These are phyloP conservation scores for Wallacemonas sp. DNA, from an alignment of 208 protist genomes.

Conservation along the genomic window DNA sequence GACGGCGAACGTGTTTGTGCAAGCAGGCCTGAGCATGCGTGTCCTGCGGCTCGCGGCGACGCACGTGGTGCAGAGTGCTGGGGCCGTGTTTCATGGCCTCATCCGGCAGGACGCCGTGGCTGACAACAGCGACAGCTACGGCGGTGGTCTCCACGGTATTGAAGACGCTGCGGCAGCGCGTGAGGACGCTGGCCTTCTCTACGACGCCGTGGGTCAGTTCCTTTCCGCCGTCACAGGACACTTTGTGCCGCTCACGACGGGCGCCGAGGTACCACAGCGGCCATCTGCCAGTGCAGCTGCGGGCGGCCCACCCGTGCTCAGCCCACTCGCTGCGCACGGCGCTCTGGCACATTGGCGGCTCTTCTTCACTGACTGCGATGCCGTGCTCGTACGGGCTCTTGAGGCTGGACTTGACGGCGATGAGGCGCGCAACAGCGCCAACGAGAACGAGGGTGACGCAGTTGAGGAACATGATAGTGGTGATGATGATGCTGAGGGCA, in stretches of 20 bases:
- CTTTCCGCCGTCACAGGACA: neutral
- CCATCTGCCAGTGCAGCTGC: too few relatives aligned
- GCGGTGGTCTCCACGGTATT: slow-evolving; percentile 9
- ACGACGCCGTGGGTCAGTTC: slow-evolving; percentile 19
- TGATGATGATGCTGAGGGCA: neutral
- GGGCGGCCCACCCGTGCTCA: slow-evolving; percentile 49
- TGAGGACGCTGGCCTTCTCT: slow-evolving; percentile 22
- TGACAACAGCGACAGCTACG: neutral
- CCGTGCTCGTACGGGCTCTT: slow-evolving; percentile 43
- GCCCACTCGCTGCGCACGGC: slow-evolving; percentile 37
- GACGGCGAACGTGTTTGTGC: slow-evolving; percentile 50
- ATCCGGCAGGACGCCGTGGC: neutral
- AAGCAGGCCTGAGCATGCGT: slow-evolving; percentile 72
- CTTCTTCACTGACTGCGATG: slow-evolving; percentile 63
- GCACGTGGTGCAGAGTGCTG: slow-evolving; percentile 49
- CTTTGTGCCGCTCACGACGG: neutral
- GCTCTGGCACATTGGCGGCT: slow-evolving; percentile 48
- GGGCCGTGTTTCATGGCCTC: neutral
- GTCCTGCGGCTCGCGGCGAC: slow-evolving; percentile 63
- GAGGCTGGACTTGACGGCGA: slow-evolving; percentile 21
- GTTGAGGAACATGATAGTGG: neutral
- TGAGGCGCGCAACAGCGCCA: slow-evolving; percentile 3
- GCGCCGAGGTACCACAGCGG: too few relatives aligned
- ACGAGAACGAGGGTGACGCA: neutral
- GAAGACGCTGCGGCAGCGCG: slow-evolving; percentile 16